A percentile compares a stretch with the other conserved stretches of the same genome.
Conservation (phyloP, 306 rosid genomes). For the Cicer bijugum region DNA sequence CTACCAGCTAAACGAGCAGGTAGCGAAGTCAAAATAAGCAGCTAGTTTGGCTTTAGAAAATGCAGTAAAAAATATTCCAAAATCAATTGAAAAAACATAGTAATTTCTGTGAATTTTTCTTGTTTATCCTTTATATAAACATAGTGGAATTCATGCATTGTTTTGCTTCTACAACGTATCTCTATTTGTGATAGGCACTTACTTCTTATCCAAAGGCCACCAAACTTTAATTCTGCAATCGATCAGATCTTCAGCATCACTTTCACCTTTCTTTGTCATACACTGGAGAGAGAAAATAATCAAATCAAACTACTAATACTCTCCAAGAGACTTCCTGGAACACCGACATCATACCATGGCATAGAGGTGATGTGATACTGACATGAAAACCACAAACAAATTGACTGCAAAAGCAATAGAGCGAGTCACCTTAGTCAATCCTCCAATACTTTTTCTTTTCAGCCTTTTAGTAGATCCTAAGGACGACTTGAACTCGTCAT, state of each 20-base stretch:
- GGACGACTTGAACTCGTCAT: constrained; percentile 56
- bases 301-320: constrained; percentile 43
- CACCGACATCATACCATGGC: constrained; percentile 35
- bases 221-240: constrained; percentile 95
- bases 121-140: neutral
- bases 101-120: neutral
- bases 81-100: constrained; percentile 1
- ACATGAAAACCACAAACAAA: constrained; percentile 36
- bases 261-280: constrained; percentile 67
- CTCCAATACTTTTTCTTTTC: constrained; percentile 75
- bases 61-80: constrained; percentile 32
- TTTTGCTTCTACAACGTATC: constrained; percentile 34
- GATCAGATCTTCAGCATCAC: constrained; percentile 71
- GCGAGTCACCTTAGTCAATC: constrained; percentile 71
- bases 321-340: constrained; percentile 31
- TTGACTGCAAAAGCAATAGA: constrained; percentile 37
- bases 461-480: constrained; percentile 60
- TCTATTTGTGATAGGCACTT: constrained; percentile 45
- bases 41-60: constrained; percentile 23
- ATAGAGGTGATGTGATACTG: neutral
- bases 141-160: constrained; percentile 13
- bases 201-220: constrained; percentile 99
- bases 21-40: constrained; percentile 14
- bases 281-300: constrained; percentile 54
- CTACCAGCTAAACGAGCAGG: neutral